Conservation (phyloP, 202 grass and related monocot genomes). For the Schoenoplectus triqueter region DNA sequence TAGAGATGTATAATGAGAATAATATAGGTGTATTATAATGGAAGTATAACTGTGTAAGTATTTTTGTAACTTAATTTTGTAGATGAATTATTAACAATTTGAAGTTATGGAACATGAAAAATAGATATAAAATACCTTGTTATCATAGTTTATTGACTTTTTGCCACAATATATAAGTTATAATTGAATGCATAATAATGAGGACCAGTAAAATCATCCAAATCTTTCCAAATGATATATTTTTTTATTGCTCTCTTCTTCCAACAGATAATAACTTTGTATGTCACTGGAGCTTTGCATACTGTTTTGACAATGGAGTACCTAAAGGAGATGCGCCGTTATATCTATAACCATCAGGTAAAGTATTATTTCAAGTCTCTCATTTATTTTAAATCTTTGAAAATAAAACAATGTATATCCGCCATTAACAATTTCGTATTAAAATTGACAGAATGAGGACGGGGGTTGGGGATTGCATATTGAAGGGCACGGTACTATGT, state of each 20-base stretch:
- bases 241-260: background rate
- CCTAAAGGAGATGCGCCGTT: constrained; percentile 80
- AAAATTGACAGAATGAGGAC: constrained; percentile 71
- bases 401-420: background rate
- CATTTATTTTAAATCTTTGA: background rate
- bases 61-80: no score
- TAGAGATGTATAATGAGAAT: no score
- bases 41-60: no score
- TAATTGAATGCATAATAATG: no score
- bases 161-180: no score
- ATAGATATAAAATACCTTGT: no score
- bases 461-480: constrained; percentile 96
- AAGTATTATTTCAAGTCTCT: background rate
- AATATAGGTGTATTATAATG: no score
- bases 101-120: no score
- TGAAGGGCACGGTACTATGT: constrained; percentile 90
- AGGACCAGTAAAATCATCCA: background rate
- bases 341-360: constrained; percentile 93
- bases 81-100: no score
- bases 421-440: background rate
- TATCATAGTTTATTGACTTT: no score
- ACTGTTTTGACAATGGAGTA: constrained; percentile 70
- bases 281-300: constrained; percentile 68
- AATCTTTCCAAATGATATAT: background rate
- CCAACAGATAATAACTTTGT: constrained; percentile 75